Conservation (phyloP, 140 eudicot genomes). For the Ambrosia hybrid region DNA sequence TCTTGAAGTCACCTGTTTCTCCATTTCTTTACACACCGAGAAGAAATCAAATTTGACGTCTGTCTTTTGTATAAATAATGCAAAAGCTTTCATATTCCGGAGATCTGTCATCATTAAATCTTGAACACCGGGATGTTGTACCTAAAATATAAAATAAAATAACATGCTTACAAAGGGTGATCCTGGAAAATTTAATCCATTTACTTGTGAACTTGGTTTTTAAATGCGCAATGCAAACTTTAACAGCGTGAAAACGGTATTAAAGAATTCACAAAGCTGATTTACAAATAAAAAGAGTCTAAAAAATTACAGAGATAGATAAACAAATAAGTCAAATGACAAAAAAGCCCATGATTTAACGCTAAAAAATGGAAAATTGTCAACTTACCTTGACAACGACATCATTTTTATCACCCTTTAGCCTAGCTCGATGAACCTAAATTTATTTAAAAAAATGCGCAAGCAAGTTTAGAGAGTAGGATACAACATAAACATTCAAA, state of each 20-base stretch:
- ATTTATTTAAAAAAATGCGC: conserved; percentile 3
- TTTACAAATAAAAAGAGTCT: no score
- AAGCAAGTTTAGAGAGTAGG: background rate
- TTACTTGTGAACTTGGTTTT: background rate
- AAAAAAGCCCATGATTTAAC: no score
- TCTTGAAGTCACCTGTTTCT: conserved; percentile 74
- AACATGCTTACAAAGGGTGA: conserved; percentile 11
- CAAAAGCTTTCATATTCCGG: conserved; percentile 87
- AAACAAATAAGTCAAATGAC: no score
- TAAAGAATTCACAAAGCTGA: no score
- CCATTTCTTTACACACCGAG: conserved; percentile 95
- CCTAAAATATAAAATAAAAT: conserved; percentile 36
- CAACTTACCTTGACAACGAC: conserved; percentile 82
- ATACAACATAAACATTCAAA: conserved; percentile 2
- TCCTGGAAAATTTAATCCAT: background rate
- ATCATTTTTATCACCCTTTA: conserved; percentile 70
- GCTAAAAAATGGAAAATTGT: background rate
- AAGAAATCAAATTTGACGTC: conserved; percentile 84
- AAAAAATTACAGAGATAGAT: no score
- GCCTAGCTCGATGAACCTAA: conserved; percentile 92
- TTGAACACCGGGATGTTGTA: conserved; percentile 97
- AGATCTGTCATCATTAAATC: conserved; percentile 97
- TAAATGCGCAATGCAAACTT: no score
- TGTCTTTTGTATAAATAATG: conserved; percentile 86
- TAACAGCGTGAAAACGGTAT: no score